Conservation (phyloP, 2,329 filamentous ascomycete genomes). For the Meredithiella fracta region DNA sequence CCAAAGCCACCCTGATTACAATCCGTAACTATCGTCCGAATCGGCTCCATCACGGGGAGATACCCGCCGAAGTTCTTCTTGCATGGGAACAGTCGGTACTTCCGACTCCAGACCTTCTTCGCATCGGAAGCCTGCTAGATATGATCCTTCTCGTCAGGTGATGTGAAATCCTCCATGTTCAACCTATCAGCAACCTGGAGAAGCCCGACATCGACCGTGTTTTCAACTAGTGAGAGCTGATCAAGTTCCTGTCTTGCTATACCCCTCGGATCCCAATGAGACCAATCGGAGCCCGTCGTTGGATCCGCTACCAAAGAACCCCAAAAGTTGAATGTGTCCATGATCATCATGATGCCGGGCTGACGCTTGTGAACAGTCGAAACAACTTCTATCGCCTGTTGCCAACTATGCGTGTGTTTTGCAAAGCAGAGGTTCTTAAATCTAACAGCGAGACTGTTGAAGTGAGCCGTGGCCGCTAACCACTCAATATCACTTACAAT, state of each 20-base stretch:
- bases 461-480: conserved; percentile 5
- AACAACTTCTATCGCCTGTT: conserved; percentile 15
- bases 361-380: background rate
- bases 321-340: conserved; percentile 20
- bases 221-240: background rate
- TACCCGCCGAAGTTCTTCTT: conserved; percentile 15
- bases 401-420: conserved; percentile 13
- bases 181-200: conserved; percentile 17
- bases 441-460: conserved; percentile 14
- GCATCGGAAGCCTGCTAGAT: background rate
- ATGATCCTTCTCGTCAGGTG: conserved; percentile 2
- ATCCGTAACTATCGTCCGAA: conserved; percentile 7
- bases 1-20: conserved; percentile 1
- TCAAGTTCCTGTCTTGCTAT: background rate
- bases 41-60: conserved; percentile 19
- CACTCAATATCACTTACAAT: conserved; percentile 9
- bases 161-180: conserved; percentile 11
- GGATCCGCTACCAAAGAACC: conserved; percentile 11
- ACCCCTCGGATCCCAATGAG: background rate
- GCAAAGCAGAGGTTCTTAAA: conserved; percentile 17
- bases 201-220: conserved; percentile 13
- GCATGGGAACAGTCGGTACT: conserved; percentile 16
- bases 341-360: conserved; percentile 16
- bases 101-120: conserved; percentile 16
- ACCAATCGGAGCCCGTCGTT: background rate